These are phyloP conservation scores for Epichloe uncinata DNA, from an alignment of 2,329 filamentous ascomycete genomes.

Conservation along the genomic window DNA sequence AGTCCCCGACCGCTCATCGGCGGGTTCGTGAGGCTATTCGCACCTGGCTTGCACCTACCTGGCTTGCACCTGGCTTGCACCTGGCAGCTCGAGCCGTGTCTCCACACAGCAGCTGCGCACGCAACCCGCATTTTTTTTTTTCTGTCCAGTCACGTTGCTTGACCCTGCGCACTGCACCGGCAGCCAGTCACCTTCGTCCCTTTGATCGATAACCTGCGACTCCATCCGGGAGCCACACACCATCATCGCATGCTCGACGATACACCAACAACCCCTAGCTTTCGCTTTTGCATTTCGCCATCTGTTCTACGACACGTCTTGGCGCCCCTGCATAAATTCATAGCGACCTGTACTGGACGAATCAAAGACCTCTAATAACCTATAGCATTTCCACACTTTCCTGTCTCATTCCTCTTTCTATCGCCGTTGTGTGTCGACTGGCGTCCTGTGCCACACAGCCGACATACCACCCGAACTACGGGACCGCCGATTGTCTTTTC, in stretches of 20 bases:
- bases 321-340: background rate
- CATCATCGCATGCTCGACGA: constrained; percentile 3
- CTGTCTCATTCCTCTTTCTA: background rate
- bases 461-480: background rate
- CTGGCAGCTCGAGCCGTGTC: constrained; percentile 6
- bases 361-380: background rate
- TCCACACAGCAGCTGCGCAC: constrained; percentile 6
- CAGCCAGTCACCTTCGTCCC: constrained; percentile 1
- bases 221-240: background rate
- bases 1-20: constrained; percentile 10
- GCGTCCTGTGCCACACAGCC: background rate
- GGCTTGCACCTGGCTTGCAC: too few relatives aligned
- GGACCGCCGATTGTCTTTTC: background rate
- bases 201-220: constrained; percentile 1
- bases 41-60: constrained; percentile 12
- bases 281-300: background rate
- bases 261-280: constrained; percentile 5
- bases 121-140: constrained; percentile 5
- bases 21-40: constrained; percentile 29
- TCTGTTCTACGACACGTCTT: background rate
- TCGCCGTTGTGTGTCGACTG: background rate
- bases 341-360: background rate
- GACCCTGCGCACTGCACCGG: constrained; percentile 3
- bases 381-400: background rate
- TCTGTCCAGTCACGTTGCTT: constrained; percentile 13